phyloP scores from a whole-genome alignment of 2,329 filamentous ascomycete species.

The Nemania sp. region DNA sequence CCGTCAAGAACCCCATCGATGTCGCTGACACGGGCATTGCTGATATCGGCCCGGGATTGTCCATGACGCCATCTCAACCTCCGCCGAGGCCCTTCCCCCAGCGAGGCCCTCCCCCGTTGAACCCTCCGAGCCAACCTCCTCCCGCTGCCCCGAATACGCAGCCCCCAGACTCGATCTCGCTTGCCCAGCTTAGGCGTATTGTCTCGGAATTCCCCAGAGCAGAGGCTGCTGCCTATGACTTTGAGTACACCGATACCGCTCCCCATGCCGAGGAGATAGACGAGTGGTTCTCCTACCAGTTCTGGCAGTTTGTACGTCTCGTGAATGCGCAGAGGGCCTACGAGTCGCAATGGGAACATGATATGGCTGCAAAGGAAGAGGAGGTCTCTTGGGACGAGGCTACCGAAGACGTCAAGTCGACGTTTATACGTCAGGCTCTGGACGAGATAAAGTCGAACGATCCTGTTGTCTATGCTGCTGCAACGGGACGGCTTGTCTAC shows the following conservation, averaged over 20 bases:
- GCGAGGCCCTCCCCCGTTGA: constrained; percentile 39
- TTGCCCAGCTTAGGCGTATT: constrained; percentile 73
- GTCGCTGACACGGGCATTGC: constrained; percentile 42
- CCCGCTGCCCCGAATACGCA: constrained; percentile 37
- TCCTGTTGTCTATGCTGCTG: constrained; percentile 53
- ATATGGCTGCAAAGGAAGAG: constrained; percentile 47
- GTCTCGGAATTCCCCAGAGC: constrained; percentile 73
- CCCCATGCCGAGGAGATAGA: constrained; percentile 86
- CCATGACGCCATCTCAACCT: constrained; percentile 27
- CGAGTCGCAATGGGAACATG: constrained; percentile 72
- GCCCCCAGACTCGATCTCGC: constrained; percentile 71
- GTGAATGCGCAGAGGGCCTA: constrained; percentile 77
- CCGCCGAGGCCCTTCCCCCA: constrained; percentile 38
- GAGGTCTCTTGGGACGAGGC: constrained; percentile 69
- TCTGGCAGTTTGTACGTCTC: constrained; percentile 81
- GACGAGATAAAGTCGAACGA: constrained; percentile 51
- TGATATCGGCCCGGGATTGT: constrained; percentile 34
- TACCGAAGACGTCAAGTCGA: constrained; percentile 56
- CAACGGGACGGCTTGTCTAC: constrained; percentile 63
- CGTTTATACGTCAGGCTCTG: constrained; percentile 63
- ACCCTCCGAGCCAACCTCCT: constrained; percentile 38
- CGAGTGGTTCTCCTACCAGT: constrained; percentile 95
- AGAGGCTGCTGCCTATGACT: constrained; percentile 81
- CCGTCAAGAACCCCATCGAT: constrained; percentile 36
- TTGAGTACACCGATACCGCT: constrained; percentile 75